phyloP scores from a whole-genome alignment of 805 yeast genomes.

The Dipodascus albidus region DNA sequence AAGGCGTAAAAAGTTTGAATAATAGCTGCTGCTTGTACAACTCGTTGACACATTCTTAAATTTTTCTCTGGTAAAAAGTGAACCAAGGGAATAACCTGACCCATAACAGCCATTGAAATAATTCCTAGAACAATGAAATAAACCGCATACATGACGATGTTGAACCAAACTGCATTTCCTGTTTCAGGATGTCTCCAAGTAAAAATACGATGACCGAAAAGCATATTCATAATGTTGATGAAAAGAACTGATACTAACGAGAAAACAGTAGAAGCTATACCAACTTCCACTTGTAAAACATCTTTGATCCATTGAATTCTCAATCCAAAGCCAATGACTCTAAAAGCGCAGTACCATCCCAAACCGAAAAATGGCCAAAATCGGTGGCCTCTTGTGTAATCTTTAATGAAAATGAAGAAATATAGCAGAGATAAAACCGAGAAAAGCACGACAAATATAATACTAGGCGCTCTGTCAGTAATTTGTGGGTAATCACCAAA shows the following conservation, averaged over 20 bases:
- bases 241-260: constrained; percentile 47
- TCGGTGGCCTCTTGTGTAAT: constrained; percentile 45
- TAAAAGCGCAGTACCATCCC: constrained; percentile 39
- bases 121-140: constrained; percentile 46
- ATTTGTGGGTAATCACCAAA: constrained; percentile 54
- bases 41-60: constrained; percentile 42
- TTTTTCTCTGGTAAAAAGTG: constrained; percentile 37
- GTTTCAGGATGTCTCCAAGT: constrained; percentile 70
- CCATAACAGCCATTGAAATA: constrained; percentile 57
- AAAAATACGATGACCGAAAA: constrained; percentile 60
- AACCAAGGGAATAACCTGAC: constrained; percentile 33
- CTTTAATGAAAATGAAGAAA: constrained; percentile 34
- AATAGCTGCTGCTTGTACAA: constrained; percentile 39
- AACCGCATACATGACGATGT: constrained; percentile 36
- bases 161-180: constrained; percentile 35
- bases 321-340: constrained; percentile 47
- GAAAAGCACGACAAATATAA: constrained; percentile 45
- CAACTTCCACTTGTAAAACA: constrained; percentile 34
- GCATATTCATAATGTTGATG: constrained; percentile 46
- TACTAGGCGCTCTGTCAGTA: constrained; percentile 48
- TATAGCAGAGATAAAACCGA: constrained; percentile 38
- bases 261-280: constrained; percentile 47
- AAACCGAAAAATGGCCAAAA: constrained; percentile 46
- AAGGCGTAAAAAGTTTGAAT: constrained; percentile 40
- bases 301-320: constrained; percentile 52